Evolutionary conservation across 2,329 filamentous ascomycete species (phyloP).

Genomic region (Colletotrichum shisoi): DNA sequence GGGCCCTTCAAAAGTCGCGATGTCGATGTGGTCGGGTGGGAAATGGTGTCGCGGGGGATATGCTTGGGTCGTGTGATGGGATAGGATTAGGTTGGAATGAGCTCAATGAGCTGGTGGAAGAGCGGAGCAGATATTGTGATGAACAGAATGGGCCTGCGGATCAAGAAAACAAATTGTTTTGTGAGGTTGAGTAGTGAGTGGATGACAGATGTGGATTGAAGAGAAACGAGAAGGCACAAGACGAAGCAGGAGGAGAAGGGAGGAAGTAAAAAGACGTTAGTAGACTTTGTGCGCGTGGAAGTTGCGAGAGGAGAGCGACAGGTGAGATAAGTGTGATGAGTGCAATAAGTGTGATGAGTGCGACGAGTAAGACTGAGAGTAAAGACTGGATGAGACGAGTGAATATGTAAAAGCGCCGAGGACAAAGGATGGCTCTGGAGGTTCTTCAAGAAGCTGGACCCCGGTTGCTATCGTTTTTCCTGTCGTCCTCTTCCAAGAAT

Average conservation of each 20-base stretch:
- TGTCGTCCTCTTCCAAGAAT: background rate
- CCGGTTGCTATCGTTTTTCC: background rate
- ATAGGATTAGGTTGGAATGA: background rate
- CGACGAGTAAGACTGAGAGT: background rate
- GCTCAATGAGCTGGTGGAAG: background rate
- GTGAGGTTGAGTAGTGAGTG: no score
- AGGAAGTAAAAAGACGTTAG: background rate
- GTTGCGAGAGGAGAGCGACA: background rate
- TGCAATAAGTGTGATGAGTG: no score
- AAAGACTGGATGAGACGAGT: background rate
- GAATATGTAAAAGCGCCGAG: no score
- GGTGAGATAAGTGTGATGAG: no score
- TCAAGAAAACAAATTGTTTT: background rate
- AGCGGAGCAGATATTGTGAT: no score
- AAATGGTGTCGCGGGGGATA: background rate
- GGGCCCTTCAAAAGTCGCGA: no score
- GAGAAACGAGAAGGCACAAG: no score
- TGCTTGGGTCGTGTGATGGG: background rate
- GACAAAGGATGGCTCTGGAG: no score
- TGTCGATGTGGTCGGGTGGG: background rate
- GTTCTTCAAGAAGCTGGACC: background rate
- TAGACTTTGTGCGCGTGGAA: background rate
- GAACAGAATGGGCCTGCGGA: background rate
- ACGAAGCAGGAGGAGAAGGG: background rate
- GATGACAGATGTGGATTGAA: no score